Evolutionary conservation across 768 basidiomycete species (phyloP).

Genomic region (Mycena haematopus): DNA sequence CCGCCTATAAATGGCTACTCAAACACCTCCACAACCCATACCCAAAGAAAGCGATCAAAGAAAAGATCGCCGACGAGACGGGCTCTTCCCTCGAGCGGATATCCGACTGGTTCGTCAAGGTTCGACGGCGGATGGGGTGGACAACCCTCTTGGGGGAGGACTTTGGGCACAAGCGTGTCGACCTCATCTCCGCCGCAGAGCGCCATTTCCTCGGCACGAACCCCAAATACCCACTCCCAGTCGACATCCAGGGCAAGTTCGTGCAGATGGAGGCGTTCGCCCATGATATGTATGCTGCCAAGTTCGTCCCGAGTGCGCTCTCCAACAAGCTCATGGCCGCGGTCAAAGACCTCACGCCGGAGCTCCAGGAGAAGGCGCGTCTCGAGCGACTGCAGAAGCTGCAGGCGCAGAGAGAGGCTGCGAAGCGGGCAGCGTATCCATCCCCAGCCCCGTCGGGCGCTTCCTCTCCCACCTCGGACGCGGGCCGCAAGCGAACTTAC

Average conservation of each 20-base stretch:
- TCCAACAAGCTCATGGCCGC: conserved; percentile 36
- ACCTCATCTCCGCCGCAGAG: conserved; percentile 47
- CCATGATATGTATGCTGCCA: conserved; percentile 37
- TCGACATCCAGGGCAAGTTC: conserved; percentile 33
- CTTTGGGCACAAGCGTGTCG: conserved; percentile 41
- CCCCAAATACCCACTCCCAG: conserved; percentile 29
- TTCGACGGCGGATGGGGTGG: conserved; percentile 61
- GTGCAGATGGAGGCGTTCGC: conserved; percentile 36
- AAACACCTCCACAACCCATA: conserved; percentile 59
- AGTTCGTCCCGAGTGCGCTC: conserved; percentile 36
- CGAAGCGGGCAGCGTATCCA: conserved; percentile 20
- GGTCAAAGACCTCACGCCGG: conserved; percentile 38
- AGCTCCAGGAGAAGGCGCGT: conserved; percentile 29
- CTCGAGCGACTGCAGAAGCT: conserved; percentile 20
- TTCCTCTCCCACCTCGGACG: conserved; percentile 24
- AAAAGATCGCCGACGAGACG: conserved; percentile 35
- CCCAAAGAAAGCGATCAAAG: conserved; percentile 45
- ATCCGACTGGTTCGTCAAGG: conserved; percentile 55
- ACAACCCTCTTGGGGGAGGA: conserved; percentile 43
- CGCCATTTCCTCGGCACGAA: conserved; percentile 37
- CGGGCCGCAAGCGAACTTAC: conserved; percentile 16
- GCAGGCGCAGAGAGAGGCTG: conserved; percentile 5
- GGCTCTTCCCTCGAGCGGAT: conserved; percentile 38
- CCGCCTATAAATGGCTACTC: conserved; percentile 50
- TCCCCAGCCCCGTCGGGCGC: conserved; percentile 11